Percentiles rank a stretch among this genome's conserved stretches.
Evolutionary conservation across 73 alveolate genomes (phyloP).

Genomic region (Uronychia setigera): DNA sequence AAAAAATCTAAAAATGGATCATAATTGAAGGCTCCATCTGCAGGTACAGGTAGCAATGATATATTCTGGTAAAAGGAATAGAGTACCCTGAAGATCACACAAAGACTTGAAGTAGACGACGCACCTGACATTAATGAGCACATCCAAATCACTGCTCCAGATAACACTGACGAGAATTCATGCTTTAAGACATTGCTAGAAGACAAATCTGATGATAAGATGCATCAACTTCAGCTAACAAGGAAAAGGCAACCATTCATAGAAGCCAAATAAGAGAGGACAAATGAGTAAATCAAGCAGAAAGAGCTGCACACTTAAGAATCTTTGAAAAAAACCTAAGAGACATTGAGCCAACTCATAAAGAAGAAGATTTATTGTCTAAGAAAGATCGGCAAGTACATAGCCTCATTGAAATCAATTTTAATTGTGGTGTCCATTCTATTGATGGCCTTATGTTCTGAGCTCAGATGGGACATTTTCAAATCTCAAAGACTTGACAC

Average conservation of each 20-base stretch:
- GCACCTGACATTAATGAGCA: too few relatives aligned
- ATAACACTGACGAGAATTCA: background rate
- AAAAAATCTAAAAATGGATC: background rate
- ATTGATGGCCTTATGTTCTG: background rate
- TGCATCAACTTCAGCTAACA: too few relatives aligned
- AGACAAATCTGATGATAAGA: background rate
- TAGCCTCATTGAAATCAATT: background rate
- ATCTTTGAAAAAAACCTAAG: background rate
- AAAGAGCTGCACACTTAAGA: too few relatives aligned
- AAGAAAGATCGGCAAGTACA: background rate
- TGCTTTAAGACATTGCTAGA: background rate
- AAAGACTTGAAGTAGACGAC: background rate
- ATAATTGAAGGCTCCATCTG: background rate
- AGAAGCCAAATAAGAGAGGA: too few relatives aligned
- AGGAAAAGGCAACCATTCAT: too few relatives aligned
- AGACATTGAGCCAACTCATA: background rate
- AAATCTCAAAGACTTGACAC: background rate
- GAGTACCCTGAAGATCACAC: too few relatives aligned
- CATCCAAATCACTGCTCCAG: background rate
- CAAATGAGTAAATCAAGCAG: too few relatives aligned
- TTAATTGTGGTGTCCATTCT: background rate
- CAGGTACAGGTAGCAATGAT: background rate
- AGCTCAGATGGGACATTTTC: background rate
- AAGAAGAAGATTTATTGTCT: background rate
- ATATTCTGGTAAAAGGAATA: background rate